Conservation (phyloP, 1,139 yeast genomes). For the Candida tropicalis region DNA sequence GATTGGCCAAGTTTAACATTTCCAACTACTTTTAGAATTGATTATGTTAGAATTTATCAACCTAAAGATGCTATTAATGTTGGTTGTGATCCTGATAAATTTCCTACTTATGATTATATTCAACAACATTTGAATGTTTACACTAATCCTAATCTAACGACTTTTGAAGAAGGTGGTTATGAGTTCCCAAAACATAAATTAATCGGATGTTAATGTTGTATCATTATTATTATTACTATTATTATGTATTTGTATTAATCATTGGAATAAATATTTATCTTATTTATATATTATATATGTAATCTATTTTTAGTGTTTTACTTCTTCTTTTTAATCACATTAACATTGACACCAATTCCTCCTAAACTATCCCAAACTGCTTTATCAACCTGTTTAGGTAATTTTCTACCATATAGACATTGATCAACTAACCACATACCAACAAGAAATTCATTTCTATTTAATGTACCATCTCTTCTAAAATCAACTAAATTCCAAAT, state of each 20-base stretch:
- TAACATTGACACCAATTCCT: constrained; percentile 45
- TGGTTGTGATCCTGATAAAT: constrained; percentile 76
- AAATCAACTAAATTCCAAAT: constrained; percentile 85
- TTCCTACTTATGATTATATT: constrained; percentile 77
- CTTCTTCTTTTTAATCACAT: constrained; percentile 36
- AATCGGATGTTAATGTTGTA: constrained; percentile 12
- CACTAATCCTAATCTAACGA: constrained; percentile 60
- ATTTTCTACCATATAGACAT: constrained; percentile 88
- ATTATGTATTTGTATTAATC: background rate
- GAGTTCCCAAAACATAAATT: constrained; percentile 51
- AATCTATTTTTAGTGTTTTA: background rate
- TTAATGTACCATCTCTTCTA: constrained; percentile 74
- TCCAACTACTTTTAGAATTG: constrained; percentile 71
- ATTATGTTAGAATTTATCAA: constrained; percentile 80
- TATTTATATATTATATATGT: background rate
- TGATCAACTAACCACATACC: constrained; percentile 98
- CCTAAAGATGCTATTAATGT: constrained; percentile 53
- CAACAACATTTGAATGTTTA: constrained; percentile 65
- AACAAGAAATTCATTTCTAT: constrained; percentile 79
- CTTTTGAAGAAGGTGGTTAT: constrained; percentile 72
- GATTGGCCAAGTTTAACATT: constrained; percentile 75
- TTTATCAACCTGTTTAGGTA: constrained; percentile 65
- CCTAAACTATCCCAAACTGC: constrained; percentile 71
- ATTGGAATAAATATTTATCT: background rate
- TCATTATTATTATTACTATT: background rate